Base-by-base conservation (phyloP, 345 rosid species). In the Citrus unshiu region DNA sequence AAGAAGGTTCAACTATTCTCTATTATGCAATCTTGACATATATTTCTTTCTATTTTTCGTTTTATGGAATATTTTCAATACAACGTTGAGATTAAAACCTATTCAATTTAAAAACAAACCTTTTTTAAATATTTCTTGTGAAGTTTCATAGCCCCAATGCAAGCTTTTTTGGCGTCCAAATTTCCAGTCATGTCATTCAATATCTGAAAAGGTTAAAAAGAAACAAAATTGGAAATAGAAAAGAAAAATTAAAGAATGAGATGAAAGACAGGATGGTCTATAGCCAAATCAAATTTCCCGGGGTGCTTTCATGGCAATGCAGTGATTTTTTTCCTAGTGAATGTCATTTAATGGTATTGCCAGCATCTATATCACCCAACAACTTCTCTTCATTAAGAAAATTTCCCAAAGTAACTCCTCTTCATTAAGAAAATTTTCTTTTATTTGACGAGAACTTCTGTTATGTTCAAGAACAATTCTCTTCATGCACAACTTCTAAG, bases 121-220 rank as follows among this genome's bases (percentile, higher is more conserved):
- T 91, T 94, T 75, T 87, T 94, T 37, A 96, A 83, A 75, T 96
- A 96, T 75, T 96, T 96, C 88, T 94, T 96, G 83, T 96, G 99
- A 75, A 96, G 97, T 86, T 96, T 96, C 95, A 96, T 86, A 34
- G 99, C 99, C 43, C 92, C 95, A 37, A 68, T 80, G 88, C 99
- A 96, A 10, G 99, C 93, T 73, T 96, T 94, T 81, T 89, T 94
- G 49, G 99, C 99, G 81, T 96, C 98, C 73, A 94, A 84, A 76
- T 89, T 93, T 57, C 99, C 99, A 29, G 97, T 93, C 35, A 91
- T 90, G 83, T 94, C 99, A 27, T 96, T 94, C 80, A 94, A 80
- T 79, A 96, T 96, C 99, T 96, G 81, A 8, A 84, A 64, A 73
- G 69, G 76, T 68, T 58, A 21, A 76, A 58, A 70, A 60, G 14